phyloP scores from a whole-genome alignment of 345 rosid species.

The Bretschneidera sinensis region DNA sequence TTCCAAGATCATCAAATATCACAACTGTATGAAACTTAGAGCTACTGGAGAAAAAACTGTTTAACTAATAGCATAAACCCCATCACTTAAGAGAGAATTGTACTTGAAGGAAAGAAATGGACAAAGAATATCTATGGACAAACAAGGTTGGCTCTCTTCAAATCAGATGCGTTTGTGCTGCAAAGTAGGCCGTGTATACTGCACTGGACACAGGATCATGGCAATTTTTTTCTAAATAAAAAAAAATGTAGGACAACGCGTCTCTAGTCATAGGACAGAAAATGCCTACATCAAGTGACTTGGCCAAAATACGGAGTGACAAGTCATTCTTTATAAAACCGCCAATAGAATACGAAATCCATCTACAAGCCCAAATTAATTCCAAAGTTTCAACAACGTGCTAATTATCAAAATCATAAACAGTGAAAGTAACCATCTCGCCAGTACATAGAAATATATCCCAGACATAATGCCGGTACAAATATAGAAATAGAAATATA shows the following conservation, averaged over 20 bases:
- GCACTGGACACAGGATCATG: background rate
- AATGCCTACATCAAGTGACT: background rate
- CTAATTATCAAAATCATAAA: too few relatives aligned
- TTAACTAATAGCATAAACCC: conserved; percentile 12
- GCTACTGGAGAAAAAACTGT: conserved; percentile 10
- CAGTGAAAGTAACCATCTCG: too few relatives aligned
- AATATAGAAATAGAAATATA: too few relatives aligned
- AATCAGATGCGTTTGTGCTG: background rate
- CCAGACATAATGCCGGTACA: too few relatives aligned
- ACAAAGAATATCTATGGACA: background rate
- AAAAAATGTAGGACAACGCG: too few relatives aligned
- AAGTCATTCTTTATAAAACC: background rate
- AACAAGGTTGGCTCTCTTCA: background rate
- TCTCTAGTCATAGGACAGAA: background rate
- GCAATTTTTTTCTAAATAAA: background rate
- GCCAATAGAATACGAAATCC: too few relatives aligned
- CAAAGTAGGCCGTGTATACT: too few relatives aligned
- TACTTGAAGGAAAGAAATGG: conserved; percentile 10
- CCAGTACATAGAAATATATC: too few relatives aligned
- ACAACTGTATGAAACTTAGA: conserved; percentile 27
- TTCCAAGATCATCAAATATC: conserved; percentile 26
- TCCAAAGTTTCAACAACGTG: too few relatives aligned
- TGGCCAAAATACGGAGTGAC: background rate
- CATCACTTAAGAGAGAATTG: conserved; percentile 9
- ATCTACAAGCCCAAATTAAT: too few relatives aligned